phyloP scores from a whole-genome alignment of 2,329 filamentous ascomycete genomes.

The Xylariaceae sp. region DNA sequence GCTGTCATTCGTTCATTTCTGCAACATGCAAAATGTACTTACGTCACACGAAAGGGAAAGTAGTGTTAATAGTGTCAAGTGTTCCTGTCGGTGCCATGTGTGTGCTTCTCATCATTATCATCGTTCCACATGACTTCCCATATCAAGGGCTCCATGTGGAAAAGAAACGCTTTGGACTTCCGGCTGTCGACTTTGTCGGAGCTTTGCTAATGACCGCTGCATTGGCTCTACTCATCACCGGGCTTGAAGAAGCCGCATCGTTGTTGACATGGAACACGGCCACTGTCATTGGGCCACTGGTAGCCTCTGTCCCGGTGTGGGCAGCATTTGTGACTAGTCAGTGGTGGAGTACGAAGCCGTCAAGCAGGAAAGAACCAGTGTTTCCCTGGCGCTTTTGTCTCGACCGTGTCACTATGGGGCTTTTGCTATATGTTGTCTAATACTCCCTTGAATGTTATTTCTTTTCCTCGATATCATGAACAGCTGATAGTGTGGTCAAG shows the following conservation, averaged over 20 bases:
- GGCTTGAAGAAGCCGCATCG: neutral
- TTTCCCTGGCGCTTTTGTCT: neutral
- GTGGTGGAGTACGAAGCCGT: neutral
- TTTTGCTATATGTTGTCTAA: slow-evolving; percentile 12
- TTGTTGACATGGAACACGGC: neutral
- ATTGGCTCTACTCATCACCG: neutral
- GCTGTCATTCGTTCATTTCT: too few species aligned
- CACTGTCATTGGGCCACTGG: neutral
- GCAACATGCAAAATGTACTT: too few species aligned
- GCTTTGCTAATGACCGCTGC: neutral
- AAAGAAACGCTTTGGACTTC: neutral
- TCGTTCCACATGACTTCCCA: neutral
- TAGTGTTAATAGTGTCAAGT: too few species aligned
- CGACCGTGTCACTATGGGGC: slow-evolving; percentile 9
- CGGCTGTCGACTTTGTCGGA: neutral
- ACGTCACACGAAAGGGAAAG: too few species aligned
- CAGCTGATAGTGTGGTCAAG: neutral
- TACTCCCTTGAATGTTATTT: too few species aligned
- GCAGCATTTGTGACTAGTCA: neutral
- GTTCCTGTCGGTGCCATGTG: neutral
- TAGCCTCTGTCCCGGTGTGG: neutral
- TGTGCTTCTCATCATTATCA: neutral
- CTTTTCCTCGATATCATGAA: neutral
- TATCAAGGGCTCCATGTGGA: neutral
- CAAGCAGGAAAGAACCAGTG: neutral